Evolutionary conservation across 495 filamentous ascomycete species (phyloP).

Genomic region (Tetracladium setigerum): DNA sequence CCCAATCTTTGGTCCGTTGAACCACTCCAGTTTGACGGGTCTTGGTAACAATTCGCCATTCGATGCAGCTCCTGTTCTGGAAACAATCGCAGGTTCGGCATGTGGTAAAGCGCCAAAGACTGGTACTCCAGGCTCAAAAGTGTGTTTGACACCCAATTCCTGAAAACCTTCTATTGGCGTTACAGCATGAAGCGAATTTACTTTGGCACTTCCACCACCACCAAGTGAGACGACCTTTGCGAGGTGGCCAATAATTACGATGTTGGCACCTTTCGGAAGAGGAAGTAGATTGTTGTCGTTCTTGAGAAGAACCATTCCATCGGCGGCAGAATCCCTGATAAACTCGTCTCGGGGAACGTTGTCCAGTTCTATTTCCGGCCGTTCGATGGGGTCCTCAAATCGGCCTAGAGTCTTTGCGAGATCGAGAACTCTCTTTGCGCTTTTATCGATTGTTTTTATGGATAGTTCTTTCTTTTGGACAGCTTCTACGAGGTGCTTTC

Average conservation of each 20-base stretch:
- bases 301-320: constrained; percentile 53
- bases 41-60: neutral
- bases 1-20: neutral
- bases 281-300: constrained; percentile 45
- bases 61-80: neutral
- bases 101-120: neutral
- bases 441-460: neutral
- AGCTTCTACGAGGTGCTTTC: neutral
- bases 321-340: constrained; percentile 43
- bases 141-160: neutral
- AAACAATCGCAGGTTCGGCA: neutral
- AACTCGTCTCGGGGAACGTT: constrained; percentile 16
- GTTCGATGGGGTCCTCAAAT: neutral
- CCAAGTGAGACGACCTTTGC: constrained; percentile 55
- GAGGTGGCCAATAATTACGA: constrained; percentile 52
- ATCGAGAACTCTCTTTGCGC: neutral
- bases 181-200: constrained; percentile 56
- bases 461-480: neutral
- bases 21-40: neutral
- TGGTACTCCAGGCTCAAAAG: neutral
- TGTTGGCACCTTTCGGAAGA: constrained; percentile 19
- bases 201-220: constrained; percentile 61
- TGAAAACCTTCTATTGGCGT: constrained; percentile 51
- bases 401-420: neutral
- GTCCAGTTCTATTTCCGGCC: neutral